These are phyloP conservation scores for Hordeum marinum DNA, from an alignment of 176 grass and related monocot species.

Conservation along the genomic window DNA sequence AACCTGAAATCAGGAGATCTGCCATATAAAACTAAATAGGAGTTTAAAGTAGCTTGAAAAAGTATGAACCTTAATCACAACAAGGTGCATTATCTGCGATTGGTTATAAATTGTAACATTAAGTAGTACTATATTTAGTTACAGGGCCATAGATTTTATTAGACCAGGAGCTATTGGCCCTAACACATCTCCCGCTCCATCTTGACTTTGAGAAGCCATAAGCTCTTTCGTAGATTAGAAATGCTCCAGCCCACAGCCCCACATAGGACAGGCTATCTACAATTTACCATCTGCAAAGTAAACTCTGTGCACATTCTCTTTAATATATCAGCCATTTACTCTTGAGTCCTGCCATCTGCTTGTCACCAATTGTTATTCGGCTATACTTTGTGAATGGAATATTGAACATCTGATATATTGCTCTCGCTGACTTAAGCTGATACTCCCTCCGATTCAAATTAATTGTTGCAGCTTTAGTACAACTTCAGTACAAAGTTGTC, in stretches of 20 bases:
- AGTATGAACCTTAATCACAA: background rate
- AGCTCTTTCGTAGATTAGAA: background rate
- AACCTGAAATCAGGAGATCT: background rate
- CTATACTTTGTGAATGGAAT: background rate
- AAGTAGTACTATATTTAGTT: background rate
- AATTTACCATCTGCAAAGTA: background rate
- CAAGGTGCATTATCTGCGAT: background rate
- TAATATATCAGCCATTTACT: background rate
- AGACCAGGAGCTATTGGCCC: background rate
- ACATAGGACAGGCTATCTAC: background rate
- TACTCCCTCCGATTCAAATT: too few species aligned
- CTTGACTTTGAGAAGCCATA: constrained; percentile 7
- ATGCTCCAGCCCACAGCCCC: background rate
- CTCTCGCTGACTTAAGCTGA: background rate
- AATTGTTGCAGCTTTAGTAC: too few species aligned
- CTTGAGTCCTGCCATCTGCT: background rate
- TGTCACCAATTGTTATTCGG: background rate
- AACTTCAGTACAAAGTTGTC: too few species aligned
- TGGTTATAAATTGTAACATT: background rate
- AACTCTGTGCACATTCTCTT: background rate
- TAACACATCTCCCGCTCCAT: background rate
- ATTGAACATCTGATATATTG: background rate
- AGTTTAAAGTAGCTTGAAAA: background rate
- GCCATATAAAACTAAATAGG: background rate
- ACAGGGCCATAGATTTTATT: background rate